phyloP scores from a whole-genome alignment of 1,284 basidiomycete species.

The Violaceomyces palustris region DNA sequence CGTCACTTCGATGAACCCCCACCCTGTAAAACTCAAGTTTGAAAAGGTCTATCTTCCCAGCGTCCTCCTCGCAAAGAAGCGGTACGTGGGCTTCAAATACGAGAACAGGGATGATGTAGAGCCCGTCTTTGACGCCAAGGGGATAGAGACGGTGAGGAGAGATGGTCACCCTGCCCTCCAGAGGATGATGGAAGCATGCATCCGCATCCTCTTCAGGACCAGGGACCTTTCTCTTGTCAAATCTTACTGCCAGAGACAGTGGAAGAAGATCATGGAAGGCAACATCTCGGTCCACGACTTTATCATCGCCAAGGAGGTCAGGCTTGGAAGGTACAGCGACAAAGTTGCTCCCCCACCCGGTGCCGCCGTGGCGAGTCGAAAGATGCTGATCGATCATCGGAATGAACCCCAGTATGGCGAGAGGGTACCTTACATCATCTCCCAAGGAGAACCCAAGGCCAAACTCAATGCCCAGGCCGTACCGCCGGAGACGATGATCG shows the following conservation, averaged over 20 bases:
- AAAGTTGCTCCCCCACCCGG: slow-evolving; percentile 82
- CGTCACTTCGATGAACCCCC: slow-evolving; percentile 79
- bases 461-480: slow-evolving; percentile 77
- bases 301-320: slow-evolving; percentile 89
- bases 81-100: slow-evolving; percentile 93
- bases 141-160: slow-evolving; percentile 90
- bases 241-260: slow-evolving; percentile 77
- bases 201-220: slow-evolving; percentile 69
- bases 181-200: slow-evolving; percentile 47
- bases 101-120: slow-evolving; percentile 73
- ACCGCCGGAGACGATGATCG: slow-evolving; percentile 71
- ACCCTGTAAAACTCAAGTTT: slow-evolving; percentile 90
- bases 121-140: slow-evolving; percentile 89
- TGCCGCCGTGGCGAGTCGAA: slow-evolving; percentile 74
- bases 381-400: slow-evolving; percentile 69
- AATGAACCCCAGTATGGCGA: slow-evolving; percentile 88
- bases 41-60: slow-evolving; percentile 97
- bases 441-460: slow-evolving; percentile 64
- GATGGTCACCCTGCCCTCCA: slow-evolving; percentile 58
- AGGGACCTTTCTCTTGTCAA: slow-evolving; percentile 86
- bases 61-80: slow-evolving; percentile 89
- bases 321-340: slow-evolving; percentile 68
- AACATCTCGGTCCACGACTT: slow-evolving; percentile 81
- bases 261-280: slow-evolving; percentile 77
- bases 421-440: slow-evolving; percentile 84